Evolutionary conservation across 192 early-diverging fungal species (phyloP).

Genomic region (Kappamyces sp.): DNA sequence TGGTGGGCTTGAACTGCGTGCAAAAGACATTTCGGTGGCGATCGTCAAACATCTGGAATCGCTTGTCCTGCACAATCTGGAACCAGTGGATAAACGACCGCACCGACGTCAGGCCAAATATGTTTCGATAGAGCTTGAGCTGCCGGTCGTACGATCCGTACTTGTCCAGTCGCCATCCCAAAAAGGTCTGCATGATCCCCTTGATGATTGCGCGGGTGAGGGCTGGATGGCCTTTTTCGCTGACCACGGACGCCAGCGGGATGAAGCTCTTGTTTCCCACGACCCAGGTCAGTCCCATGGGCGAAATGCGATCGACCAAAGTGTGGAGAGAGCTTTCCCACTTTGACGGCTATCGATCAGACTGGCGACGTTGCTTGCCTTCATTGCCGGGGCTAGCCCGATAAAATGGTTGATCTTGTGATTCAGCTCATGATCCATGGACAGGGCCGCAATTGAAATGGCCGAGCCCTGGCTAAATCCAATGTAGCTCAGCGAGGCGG

Average conservation of each 20-base stretch:
- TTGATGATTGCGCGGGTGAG: constrained; percentile 19
- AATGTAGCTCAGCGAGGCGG: constrained; percentile 66
- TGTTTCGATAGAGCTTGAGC: constrained; percentile 23
- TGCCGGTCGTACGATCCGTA: constrained; percentile 12
- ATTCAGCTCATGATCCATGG: constrained; percentile 68
- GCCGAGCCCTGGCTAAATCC: constrained; percentile 88
- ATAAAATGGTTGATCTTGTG: constrained; percentile 72
- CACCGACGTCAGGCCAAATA: constrained; percentile 25
- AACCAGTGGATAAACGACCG: constrained; percentile 35
- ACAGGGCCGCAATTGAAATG: constrained; percentile 74
- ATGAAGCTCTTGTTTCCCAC: constrained; percentile 27
- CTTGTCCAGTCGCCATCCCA: constrained; percentile 27
- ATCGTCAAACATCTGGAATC: constrained; percentile 15
- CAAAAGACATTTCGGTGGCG: neutral
- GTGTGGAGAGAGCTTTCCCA: neutral
- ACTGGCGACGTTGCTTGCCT: constrained; percentile 12
- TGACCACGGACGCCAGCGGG: constrained; percentile 13
- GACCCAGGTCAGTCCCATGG: constrained; percentile 5
- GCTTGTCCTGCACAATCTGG: constrained; percentile 24
- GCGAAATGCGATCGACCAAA: neutral
- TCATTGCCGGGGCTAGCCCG: constrained; percentile 74
- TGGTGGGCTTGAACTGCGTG: neutral
- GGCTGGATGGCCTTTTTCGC: neutral
- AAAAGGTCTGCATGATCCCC: constrained; percentile 8
- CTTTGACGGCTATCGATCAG: neutral